phyloP scores from a whole-genome alignment of 305 asterid genomes.

The Coffea humblotiana region DNA sequence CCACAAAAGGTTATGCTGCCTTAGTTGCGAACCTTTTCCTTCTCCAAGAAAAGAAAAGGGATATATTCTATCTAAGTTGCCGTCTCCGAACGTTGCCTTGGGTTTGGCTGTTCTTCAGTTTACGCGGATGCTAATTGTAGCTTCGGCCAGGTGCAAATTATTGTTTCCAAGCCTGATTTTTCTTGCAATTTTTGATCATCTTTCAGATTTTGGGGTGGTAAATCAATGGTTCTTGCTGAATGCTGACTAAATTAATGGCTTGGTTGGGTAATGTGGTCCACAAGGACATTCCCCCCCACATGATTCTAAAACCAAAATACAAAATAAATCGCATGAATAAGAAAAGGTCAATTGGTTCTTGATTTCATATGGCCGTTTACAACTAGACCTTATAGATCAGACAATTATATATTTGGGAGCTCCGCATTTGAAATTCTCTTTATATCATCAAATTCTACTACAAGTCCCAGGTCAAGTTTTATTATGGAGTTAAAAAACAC shows the following conservation, averaged over 20 bases:
- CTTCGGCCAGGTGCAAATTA: neutral
- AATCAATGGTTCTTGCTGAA: neutral
- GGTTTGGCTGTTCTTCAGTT: neutral
- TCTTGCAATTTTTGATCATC: neutral
- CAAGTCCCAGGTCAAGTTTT: no score
- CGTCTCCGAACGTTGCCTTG: neutral
- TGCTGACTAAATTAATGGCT: neutral
- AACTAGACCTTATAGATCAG: no score
- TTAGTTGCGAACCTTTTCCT: slow-evolving; percentile 36
- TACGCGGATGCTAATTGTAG: neutral
- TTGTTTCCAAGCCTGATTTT: neutral
- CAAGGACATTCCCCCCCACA: neutral
- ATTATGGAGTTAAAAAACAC: no score
- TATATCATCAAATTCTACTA: no score
- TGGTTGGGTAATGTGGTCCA: neutral
- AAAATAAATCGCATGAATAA: no score
- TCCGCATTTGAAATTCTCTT: no score
- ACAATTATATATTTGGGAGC: no score
- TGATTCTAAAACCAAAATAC: no score
- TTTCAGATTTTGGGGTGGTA: neutral
- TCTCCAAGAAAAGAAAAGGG: slow-evolving; percentile 49
- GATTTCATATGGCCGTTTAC: no score
- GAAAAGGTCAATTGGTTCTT: no score
- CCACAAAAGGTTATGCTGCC: slow-evolving; percentile 42
- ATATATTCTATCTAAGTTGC: slow-evolving; percentile 6